These are phyloP conservation scores for Colletotrichum brevisporum DNA, from an alignment of 2,329 filamentous ascomycete genomes.

Conservation along the genomic window DNA sequence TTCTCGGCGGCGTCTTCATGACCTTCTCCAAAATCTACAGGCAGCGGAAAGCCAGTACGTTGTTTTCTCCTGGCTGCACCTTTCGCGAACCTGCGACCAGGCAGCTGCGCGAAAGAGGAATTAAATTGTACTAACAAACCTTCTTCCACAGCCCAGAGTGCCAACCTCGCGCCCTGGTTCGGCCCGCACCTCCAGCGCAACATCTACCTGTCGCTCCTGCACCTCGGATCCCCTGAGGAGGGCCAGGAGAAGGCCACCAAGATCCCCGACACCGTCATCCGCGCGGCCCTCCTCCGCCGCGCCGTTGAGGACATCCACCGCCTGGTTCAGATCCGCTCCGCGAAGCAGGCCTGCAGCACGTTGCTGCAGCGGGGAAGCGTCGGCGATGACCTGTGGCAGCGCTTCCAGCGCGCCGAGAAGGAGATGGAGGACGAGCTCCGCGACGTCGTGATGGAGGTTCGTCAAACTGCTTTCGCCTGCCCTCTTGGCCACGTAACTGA, in stretches of 20 bases:
- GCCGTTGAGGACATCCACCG: constrained; percentile 94
- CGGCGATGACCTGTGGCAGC: constrained; percentile 95
- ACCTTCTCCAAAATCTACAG: constrained; percentile 95
- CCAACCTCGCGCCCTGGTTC: constrained; percentile 95
- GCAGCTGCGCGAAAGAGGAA: background rate
- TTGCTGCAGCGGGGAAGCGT: constrained; percentile 92
- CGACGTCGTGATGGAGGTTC: constrained; percentile 92
- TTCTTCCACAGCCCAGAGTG: constrained; percentile 74
- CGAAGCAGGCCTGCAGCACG: constrained; percentile 88
- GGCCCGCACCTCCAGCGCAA: constrained; percentile 91
- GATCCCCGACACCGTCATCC: constrained; percentile 87
- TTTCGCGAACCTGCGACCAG: background rate
- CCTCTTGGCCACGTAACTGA: constrained; percentile 7
- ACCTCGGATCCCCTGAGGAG: constrained; percentile 76
- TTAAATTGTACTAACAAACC: background rate
- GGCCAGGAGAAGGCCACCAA: constrained; percentile 75
- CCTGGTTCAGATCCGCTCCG: constrained; percentile 88
- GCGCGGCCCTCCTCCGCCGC: constrained; percentile 88
- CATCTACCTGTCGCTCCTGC: constrained; percentile 92
- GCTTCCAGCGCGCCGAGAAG: constrained; percentile 92
- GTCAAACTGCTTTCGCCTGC: constrained; percentile 41
- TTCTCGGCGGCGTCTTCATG: constrained; percentile 88
- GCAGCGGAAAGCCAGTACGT: constrained; percentile 87
- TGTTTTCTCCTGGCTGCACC: constrained; percentile 42
- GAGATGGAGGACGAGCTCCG: constrained; percentile 97